phyloP scores from a whole-genome alignment of 140 eudicot species.

The Senecio squalidus region DNA sequence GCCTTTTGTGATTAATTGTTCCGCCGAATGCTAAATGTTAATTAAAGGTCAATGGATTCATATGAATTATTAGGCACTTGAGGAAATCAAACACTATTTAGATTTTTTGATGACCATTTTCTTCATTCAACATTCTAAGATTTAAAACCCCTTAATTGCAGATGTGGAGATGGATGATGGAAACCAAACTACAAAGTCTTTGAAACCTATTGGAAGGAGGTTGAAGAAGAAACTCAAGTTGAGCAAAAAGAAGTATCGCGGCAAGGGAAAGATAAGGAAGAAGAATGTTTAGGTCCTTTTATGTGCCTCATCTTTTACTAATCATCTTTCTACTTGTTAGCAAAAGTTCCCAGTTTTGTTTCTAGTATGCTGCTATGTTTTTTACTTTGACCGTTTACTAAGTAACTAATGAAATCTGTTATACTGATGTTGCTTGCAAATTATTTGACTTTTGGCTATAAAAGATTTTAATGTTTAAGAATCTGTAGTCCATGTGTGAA shows the following conservation, averaged over 20 bases:
- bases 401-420: background rate
- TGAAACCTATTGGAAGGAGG: slow-evolving; percentile 72
- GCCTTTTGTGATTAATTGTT: too few species aligned
- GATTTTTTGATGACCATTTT: too few species aligned
- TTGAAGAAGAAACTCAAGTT: slow-evolving; percentile 72
- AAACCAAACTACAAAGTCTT: slow-evolving; percentile 28
- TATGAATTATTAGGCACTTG: background rate
- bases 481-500: background rate
- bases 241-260: slow-evolving; percentile 50
- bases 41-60: background rate
- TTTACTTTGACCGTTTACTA: background rate
- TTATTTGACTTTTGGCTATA: background rate
- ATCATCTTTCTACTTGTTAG: background rate
- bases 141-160: too few species aligned
- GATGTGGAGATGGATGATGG: slow-evolving; percentile 76
- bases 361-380: background rate
- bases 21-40: too few species aligned
- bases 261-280: slow-evolving; percentile 84
- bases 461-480: background rate
- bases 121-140: too few species aligned
- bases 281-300: slow-evolving; percentile 27
- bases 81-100: too few species aligned
- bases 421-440: background rate
- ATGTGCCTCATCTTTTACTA: background rate
- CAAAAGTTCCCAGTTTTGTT: background rate